Percentiles rank a stretch among this genome's conserved stretches.
Conservation (phyloP, 1,284 basidiomycete genomes). For the Cronartium quercuum region DNA sequence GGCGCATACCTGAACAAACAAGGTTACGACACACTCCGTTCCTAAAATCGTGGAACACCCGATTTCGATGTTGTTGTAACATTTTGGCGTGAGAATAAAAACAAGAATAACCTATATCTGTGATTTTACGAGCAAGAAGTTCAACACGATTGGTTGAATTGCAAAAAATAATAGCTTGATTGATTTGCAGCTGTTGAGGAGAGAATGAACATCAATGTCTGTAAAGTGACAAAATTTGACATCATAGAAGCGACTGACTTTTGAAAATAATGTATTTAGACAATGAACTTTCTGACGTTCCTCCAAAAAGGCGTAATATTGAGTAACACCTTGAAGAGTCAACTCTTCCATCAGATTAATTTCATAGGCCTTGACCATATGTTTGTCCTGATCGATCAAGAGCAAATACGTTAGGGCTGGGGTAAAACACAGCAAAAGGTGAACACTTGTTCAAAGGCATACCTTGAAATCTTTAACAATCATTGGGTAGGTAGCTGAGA, state of each 20-base stretch:
- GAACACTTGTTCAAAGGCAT: slow-evolving; percentile 42
- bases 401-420: neutral
- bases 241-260: slow-evolving; percentile 56
- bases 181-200: slow-evolving; percentile 82
- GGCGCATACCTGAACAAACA: slow-evolving; percentile 66
- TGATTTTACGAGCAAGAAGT: slow-evolving; percentile 97
- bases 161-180: slow-evolving; percentile 99
- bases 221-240: slow-evolving; percentile 39
- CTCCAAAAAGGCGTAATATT: slow-evolving; percentile 99
- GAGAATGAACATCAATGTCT: neutral
- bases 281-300: slow-evolving; percentile 99
- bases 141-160: slow-evolving; percentile 99
- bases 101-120: slow-evolving; percentile 97
- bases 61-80: slow-evolving; percentile 96
- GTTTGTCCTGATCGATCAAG: slow-evolving; percentile 69
- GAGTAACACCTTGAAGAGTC: slow-evolving; percentile 94
- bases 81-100: slow-evolving; percentile 99
- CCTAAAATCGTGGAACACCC: slow-evolving; percentile 99
- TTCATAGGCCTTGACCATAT: slow-evolving; percentile 93
- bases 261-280: slow-evolving; percentile 92
- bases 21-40: slow-evolving; percentile 96
- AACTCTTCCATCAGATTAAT: slow-evolving; percentile 99
- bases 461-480: slow-evolving; percentile 99
- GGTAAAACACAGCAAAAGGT: neutral
- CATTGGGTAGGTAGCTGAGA: slow-evolving; percentile 97